Evolutionary conservation across 2,329 filamentous ascomycete species (phyloP).

Genomic region (Aspergillus transmontanensis): DNA sequence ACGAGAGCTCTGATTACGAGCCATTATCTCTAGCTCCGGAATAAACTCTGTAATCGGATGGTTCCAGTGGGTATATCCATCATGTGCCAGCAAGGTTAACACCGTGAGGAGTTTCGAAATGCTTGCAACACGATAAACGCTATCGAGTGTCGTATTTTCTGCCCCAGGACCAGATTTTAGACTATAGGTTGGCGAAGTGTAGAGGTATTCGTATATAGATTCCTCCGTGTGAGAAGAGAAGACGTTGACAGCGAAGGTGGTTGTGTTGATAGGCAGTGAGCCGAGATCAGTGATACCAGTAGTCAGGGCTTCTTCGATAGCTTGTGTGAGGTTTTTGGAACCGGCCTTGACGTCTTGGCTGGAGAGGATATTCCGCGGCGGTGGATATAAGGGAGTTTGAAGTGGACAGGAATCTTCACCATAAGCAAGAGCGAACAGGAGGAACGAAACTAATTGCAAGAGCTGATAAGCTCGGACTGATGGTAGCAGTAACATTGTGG

Average conservation of each 20-base stretch:
- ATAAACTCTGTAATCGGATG: slow-evolving; percentile 29
- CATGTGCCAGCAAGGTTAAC: slow-evolving; percentile 36
- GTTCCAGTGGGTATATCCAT: slow-evolving; percentile 21
- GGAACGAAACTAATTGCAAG: background rate
- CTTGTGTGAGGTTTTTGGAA: background rate
- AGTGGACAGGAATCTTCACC: background rate
- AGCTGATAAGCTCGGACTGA: background rate
- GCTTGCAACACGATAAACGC: slow-evolving; percentile 48
- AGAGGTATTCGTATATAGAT: slow-evolving; percentile 31
- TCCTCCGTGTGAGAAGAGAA: slow-evolving; percentile 37
- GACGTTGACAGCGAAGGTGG: slow-evolving; percentile 44
- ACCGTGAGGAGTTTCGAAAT: slow-evolving; percentile 48
- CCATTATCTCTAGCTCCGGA: slow-evolving; percentile 28
- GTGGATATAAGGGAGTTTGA: background rate
- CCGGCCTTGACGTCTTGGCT: background rate
- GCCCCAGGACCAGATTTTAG: slow-evolving; percentile 4
- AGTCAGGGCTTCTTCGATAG: background rate
- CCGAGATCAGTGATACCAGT: background rate
- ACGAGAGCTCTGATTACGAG: background rate
- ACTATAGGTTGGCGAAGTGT: slow-evolving; percentile 32
- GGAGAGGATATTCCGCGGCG: background rate
- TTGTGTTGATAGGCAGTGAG: slow-evolving; percentile 13
- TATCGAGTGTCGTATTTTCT: slow-evolving; percentile 35
- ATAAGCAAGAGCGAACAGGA: background rate
- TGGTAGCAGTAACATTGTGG: too few relatives aligned